Conservation (phyloP, 257 asterid genomes). For the Vinca minor region DNA sequence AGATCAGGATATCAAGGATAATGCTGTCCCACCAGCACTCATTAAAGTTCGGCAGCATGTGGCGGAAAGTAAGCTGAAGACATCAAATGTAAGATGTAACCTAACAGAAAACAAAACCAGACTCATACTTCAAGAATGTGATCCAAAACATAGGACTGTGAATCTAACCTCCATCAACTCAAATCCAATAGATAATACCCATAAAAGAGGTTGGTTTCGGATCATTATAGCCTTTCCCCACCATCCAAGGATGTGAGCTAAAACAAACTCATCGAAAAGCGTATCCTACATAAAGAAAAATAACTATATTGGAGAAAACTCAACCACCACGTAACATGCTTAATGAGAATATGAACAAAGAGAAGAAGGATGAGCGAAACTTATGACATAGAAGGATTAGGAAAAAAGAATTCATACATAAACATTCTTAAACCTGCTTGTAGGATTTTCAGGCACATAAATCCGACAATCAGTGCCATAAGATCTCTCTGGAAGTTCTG, state of each 20-base stretch:
- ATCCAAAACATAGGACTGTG: constrained; percentile 5
- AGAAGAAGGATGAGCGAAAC: constrained; percentile 10
- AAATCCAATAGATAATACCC: constrained; percentile 91
- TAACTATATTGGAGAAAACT: constrained; percentile 11
- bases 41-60: constrained; percentile 92
- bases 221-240: constrained; percentile 99
- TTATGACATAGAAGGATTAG: constrained; percentile 7
- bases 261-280: constrained; percentile 92
- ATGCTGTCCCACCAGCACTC: constrained; percentile 99
- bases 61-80: constrained; percentile 91
- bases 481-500: constrained; percentile 96
- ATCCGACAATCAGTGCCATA: constrained; percentile 93
- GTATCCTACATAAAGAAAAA: constrained; percentile 57
- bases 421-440: constrained; percentile 99
- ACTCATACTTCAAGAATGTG: neutral
- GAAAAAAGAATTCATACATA: constrained; percentile 71
- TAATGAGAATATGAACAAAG: neutral
- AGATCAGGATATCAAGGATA: constrained; percentile 81
- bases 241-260: constrained; percentile 98
- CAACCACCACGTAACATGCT: constrained; percentile 17
- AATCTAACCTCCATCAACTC: constrained; percentile 90
- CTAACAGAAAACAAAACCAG: constrained; percentile 3
- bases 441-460: constrained; percentile 72
- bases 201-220: constrained; percentile 91
- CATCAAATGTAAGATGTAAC: constrained; percentile 19